Evolutionary conservation across 768 basidiomycete species (phyloP).

Genomic region (Amanita pallidorosea): DNA sequence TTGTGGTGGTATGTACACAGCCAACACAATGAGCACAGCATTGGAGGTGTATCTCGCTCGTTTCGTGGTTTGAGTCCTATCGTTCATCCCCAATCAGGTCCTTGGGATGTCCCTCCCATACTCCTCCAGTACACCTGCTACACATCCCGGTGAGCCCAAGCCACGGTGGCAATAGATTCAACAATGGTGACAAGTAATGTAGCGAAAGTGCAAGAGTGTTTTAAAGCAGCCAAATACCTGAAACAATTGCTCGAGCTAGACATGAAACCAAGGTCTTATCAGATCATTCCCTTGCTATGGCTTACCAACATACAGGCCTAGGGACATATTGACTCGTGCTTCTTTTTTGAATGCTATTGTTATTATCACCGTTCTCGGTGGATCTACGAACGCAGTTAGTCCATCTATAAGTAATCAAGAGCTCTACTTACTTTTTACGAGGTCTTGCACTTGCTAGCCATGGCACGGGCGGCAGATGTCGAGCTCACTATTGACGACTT

Average conservation of each 20-base stretch:
- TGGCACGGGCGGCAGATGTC: slow-evolving; percentile 70
- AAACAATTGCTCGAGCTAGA: slow-evolving; percentile 66
- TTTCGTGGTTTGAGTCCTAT: background rate
- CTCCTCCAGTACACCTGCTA: slow-evolving; percentile 69
- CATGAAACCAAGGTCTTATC: slow-evolving; percentile 59
- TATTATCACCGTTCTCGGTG: slow-evolving; percentile 70
- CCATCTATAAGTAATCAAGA: background rate
- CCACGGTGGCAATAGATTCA: background rate
- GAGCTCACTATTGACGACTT: slow-evolving; percentile 79
- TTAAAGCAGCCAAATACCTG: slow-evolving; percentile 67
- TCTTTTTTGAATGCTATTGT: slow-evolving; percentile 78
- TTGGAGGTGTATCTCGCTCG: slow-evolving; percentile 37
- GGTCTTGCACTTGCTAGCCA: slow-evolving; percentile 79
- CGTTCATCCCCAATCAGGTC: slow-evolving; percentile 21
- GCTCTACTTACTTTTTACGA: slow-evolving; percentile 13
- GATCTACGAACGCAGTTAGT: slow-evolving; percentile 78
- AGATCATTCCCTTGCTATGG: too few species aligned
- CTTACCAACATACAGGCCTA: slow-evolving; percentile 5
- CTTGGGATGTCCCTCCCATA: slow-evolving; percentile 82
- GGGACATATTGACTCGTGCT: slow-evolving; percentile 34
- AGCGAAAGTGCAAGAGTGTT: slow-evolving; percentile 81
- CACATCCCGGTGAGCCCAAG: slow-evolving; percentile 43
- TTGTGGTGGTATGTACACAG: slow-evolving; percentile 86
- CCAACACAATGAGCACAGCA: slow-evolving; percentile 83
- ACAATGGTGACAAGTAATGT: background rate